These are phyloP conservation scores for Calocybe cyanea DNA, from an alignment of 768 basidiomycete genomes.

Conservation along the genomic window DNA sequence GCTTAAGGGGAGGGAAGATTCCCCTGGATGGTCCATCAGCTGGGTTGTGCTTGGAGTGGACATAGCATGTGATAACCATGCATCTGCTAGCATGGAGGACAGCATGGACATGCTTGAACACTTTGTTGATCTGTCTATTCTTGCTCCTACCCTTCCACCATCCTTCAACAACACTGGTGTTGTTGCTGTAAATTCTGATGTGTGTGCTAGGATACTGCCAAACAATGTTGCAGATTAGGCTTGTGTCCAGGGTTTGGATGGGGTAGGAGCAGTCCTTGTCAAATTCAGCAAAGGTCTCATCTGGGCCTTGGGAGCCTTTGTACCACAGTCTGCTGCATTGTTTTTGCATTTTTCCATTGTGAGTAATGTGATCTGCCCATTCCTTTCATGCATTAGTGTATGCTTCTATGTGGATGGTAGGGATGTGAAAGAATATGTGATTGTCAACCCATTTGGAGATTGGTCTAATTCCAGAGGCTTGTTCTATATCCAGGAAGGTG, in stretches of 20 bases:
- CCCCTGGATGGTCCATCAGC: constrained; percentile 34
- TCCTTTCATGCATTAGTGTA: not conserved
- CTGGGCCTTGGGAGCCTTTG: not conserved
- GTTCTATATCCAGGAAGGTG: constrained; percentile 18
- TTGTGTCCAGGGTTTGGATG: not conserved
- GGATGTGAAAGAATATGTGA: constrained; percentile 23
- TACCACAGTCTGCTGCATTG: not conserved
- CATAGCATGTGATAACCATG: not conserved
- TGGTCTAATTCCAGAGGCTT: constrained; percentile 19
- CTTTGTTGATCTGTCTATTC: constrained; percentile 23
- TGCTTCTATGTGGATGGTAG: not conserved
- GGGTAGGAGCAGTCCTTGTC: not conserved
- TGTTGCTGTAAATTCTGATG: constrained; percentile 31
- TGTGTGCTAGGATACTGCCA: constrained; percentile 5
- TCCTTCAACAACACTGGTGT: constrained; percentile 35
- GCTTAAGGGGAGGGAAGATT: not conserved
- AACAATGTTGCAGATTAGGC: not conserved
- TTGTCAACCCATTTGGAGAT: constrained; percentile 27
- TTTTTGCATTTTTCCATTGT: not conserved
- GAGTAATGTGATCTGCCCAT: not conserved
- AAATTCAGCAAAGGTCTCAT: not conserved
- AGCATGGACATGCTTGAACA: constrained; percentile 21
- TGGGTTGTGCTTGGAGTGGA: not conserved
- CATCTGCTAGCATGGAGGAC: not conserved
- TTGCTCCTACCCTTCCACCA: constrained; percentile 37